phyloP scores from a whole-genome alignment of 495 filamentous ascomycete species.

The Xylaria longipes region DNA sequence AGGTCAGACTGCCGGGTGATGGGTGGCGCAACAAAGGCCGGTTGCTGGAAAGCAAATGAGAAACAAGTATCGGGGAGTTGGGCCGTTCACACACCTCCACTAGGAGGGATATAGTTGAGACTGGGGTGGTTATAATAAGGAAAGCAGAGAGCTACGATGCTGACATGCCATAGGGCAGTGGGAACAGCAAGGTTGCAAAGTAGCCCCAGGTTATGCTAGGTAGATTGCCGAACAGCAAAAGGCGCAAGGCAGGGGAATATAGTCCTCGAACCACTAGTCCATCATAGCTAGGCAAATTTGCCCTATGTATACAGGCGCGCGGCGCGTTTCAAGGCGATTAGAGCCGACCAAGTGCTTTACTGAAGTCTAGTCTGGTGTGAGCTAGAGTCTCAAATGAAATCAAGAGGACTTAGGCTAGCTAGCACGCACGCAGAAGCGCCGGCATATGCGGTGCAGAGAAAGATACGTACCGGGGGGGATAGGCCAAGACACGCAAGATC shows the following conservation, averaged over 20 bases:
- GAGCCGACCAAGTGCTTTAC: slow-evolving; percentile 28
- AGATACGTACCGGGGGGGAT: neutral
- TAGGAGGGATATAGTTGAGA: slow-evolving; percentile 49
- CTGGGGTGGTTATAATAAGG: slow-evolving; percentile 53
- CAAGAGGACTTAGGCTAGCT: neutral
- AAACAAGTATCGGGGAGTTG: slow-evolving; percentile 34
- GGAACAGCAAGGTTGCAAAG: slow-evolving; percentile 41
- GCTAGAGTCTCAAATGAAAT: slow-evolving; percentile 5
- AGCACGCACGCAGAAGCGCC: slow-evolving; percentile 18
- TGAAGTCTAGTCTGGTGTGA: slow-evolving; percentile 17
- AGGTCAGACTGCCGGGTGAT: slow-evolving; percentile 44
- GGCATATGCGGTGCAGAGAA: slow-evolving; percentile 8
- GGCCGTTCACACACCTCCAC: slow-evolving; percentile 41
- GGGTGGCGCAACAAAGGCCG: slow-evolving; percentile 41
- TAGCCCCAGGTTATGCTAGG: slow-evolving; percentile 37
- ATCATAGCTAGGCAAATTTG: slow-evolving; percentile 29
- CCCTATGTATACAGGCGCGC: slow-evolving; percentile 21
- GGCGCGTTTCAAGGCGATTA: neutral
- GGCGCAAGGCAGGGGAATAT: slow-evolving; percentile 33
- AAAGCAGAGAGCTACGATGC: slow-evolving; percentile 46
- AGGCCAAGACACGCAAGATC: slow-evolving; percentile 12
- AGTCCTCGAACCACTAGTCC: slow-evolving; percentile 36
- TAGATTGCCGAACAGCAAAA: slow-evolving; percentile 45
- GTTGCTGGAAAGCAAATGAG: slow-evolving; percentile 34
- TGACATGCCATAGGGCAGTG: slow-evolving; percentile 52